A percentile compares a stretch with the other conserved stretches of the same genome.
These are phyloP conservation scores for Podospora pseudoanserina DNA, from an alignment of 495 filamentous ascomycete species.

Conservation along the genomic window DNA sequence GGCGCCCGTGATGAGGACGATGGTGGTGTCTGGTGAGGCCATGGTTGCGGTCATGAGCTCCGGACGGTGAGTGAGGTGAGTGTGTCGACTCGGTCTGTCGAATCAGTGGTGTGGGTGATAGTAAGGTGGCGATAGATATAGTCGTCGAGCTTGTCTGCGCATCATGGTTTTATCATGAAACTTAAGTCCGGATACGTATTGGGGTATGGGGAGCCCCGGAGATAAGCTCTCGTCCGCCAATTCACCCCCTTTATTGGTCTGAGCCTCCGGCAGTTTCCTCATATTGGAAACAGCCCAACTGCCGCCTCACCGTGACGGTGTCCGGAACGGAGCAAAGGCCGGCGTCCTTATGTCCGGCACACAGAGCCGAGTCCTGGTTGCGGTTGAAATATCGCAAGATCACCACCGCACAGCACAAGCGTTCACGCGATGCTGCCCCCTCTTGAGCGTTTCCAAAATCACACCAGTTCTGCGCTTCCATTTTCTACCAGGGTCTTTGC, in stretches of 20 bases:
- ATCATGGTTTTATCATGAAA: not conserved
- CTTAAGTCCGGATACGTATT: not conserved
- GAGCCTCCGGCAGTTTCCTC: not conserved
- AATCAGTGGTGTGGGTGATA: not conserved
- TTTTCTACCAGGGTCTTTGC: conserved; percentile 65
- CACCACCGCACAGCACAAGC: not conserved
- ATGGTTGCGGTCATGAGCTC: conserved; percentile 8
- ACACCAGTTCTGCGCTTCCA: conserved; percentile 82
- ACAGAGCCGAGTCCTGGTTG: not conserved
- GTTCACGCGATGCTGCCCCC: not conserved
- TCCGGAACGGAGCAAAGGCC: not conserved
- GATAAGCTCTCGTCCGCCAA: not conserved
- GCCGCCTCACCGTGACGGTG: not conserved
- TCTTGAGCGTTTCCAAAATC: conserved; percentile 20
- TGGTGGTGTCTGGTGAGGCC: conserved; percentile 18
- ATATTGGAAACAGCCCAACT: not conserved
- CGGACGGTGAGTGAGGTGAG: too few relatives aligned
- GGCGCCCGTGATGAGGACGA: conserved; percentile 48
- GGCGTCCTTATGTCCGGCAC: not conserved
- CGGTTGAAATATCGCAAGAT: not conserved
- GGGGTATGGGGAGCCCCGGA: not conserved
- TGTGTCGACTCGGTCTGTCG: not conserved
- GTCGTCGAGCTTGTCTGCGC: not conserved
- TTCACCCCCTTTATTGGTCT: not conserved
- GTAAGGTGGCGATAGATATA: not conserved